Evolutionary conservation across 1,284 basidiomycete genomes (phyloP), one percentile per base, ranked within the genome.

Genomic region (Apiotrichum brassicae): DNA sequence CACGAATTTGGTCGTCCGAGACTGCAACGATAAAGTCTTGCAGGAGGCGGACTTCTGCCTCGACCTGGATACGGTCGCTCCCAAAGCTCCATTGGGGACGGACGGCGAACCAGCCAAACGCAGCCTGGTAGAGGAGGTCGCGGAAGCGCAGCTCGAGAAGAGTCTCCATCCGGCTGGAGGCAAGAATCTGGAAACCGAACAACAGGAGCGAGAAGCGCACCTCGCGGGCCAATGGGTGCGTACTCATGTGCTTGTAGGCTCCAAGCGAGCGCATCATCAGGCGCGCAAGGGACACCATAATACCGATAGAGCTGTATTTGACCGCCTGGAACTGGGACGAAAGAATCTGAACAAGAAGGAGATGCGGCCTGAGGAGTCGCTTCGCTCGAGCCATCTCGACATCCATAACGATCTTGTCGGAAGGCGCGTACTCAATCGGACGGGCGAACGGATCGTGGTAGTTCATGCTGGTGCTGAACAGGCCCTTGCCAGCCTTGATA

Each of bases 11-110:
- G 70, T 97, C 93, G 0, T 79, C 77, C 60, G 85, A 82, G 33
- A 97, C 76, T 58, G 84, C 83, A 0, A 80, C 80, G 22, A 89
- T 68, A 65, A 95, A 91, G 65, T 97, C 90, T 22, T 82, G 82
- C 19, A 97, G 74, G 0, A 93, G 78, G 68, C 85, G 87, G 66
- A 94, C 82, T 66, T 98, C 94, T 0, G 87, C 83, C 52, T 85
- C 83, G 19, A 95, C 76, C 73, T 97, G 93, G 13, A 91, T 82
- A 4, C 90, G 82, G 72, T 90, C 90, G 22, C 88, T 85, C 24
- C 94, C 95, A 67, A 86, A 97, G 6, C 91, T 85, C 93, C 94
- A 98, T 89, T 89, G 86, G 11, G 90, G 87, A 14, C 84, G 80
- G 30, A 84, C 80, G n/a, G 84, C 77, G 72, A 98, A 99, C 95